Conservation (phyloP, 768 basidiomycete genomes). For the Mycena floridula region DNA sequence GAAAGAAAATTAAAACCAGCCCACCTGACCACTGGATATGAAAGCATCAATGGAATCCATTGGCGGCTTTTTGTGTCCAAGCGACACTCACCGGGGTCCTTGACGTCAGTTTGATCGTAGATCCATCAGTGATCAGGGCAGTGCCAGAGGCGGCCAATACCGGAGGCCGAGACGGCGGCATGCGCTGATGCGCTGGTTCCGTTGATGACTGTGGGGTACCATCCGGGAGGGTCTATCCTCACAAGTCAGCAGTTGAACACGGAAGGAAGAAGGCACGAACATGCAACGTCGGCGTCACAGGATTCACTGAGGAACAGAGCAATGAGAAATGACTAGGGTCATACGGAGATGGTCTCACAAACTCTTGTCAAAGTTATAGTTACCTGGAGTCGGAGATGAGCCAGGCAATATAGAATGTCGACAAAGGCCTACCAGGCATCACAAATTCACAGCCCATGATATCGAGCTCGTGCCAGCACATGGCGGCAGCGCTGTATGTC, state of each 20-base stretch:
- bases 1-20: too few species aligned
- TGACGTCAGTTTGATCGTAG: too few species aligned
- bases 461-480: constrained; percentile 38
- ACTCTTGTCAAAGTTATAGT: constrained; percentile 34
- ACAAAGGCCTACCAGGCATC: constrained; percentile 27
- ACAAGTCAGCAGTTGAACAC: not conserved
- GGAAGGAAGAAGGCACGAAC: constrained; percentile 14
- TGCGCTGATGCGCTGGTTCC: too few species aligned
- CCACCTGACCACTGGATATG: too few species aligned
- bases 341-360: constrained; percentile 23
- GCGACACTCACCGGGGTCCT: too few species aligned
- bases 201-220: constrained; percentile 39
- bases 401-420: not conserved
- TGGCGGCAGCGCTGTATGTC: too few species aligned
- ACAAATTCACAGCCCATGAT: constrained; percentile 39
- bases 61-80: too few species aligned
- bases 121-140: too few species aligned
- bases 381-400: constrained; percentile 13
- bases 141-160: too few species aligned
- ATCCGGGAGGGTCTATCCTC: constrained; percentile 35
- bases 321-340: not conserved
- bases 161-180: too few species aligned
- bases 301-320: constrained; percentile 23
- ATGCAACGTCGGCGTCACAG: constrained; percentile 39
- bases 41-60: too few species aligned